Base-by-base conservation (phyloP, 2,329 filamentous ascomycete genomes). In the Trichophyton rubrum region DNA sequence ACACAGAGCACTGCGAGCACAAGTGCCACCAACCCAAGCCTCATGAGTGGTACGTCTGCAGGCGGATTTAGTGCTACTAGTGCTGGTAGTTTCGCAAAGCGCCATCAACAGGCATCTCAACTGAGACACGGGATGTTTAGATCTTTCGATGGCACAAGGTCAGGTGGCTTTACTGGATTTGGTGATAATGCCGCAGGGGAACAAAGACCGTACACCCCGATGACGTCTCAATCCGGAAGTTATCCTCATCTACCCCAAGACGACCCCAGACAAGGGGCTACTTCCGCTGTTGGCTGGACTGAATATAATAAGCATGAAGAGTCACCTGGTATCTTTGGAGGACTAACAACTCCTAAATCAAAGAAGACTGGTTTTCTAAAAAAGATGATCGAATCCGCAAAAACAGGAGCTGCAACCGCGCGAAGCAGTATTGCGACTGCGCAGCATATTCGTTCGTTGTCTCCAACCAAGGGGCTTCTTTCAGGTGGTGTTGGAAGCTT, bases 21-120 rank as follows among this genome's bases (percentile, higher is more conserved):
- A 0, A 84, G 88, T 66, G 85, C 84, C 70, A 96, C 90, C 15
- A 85, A 86, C 66, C 84, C 87, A 67, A 97, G 89, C 68, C 73
- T 99, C 49, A 96, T 96, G 92, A 97, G 92, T 71, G 93, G 92
- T 2, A 81, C 84, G 59, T 97, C 93, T 59, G 93, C 93, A 0
- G 86, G 91, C 58, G 92, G 83, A 11, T 90, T 96, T 73, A 97
- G 92, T 72, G 89, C 90, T 58, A 97, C 93, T 15, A 97, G 93
- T 74, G 93, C 93, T 15, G 93, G 91, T 59, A 97, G 92, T 74
- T 84, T 95, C 65, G 91, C 90, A 33, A 84, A 91, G 63, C 88
- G 88, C 68, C 35, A 40, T 49, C 40, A 49, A 13, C 27, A 35
- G 30, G 17, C 15, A 4, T 57, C 55, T 0, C 43, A 22, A n/a